Base-by-base conservation (phyloP, 768 basidiomycete genomes). In the Hypsizygus marmoreus region DNA sequence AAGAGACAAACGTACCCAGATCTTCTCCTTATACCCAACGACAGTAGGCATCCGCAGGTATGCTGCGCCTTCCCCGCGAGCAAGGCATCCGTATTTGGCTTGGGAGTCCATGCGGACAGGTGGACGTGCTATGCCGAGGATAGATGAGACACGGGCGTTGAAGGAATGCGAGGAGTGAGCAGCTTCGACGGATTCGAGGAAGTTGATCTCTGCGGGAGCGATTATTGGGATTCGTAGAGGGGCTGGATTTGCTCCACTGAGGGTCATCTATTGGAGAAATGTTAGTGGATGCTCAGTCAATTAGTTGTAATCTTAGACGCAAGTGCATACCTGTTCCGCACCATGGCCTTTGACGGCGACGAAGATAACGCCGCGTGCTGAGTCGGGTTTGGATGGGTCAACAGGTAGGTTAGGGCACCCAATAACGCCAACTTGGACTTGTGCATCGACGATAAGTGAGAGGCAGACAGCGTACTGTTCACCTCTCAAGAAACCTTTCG, bases 391-490 rank as follows among this genome's bases (percentile, higher is more conserved):
- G 1, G 64, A 53, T 3, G 68, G 64, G 54, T 81, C 72, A 29
- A 82, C 66, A 8, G 84, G 87, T 13, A 98, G 74, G 65, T 99
- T 99, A 1, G 95, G 95, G 64, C 95, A 97, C 6, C 92, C 93
- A 54, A 94, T 86, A 13, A 94, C 82, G 4, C 91, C 93, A 2
- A 97, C 73, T 59, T 91, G 74, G 26, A 92, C 89, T 40, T 82
- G 64, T 0, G 86, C 77, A 52, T 94, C 82, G 32, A 90, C 74
- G 58, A 95, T 82, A 43, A 97, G 72, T 0, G 92, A 86, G 8
- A 97, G 68, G 64, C 94, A 95, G 14, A 97, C 90, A 4, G 93
- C 93, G 61, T 92, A 97, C 64, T 97, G 94, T 47, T 87, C 91
- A 3, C 91, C 91, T 4, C 94, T 81, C 16, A 95, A 74, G 73